These are phyloP conservation scores for Macroventuria anomochaeta DNA, from an alignment of 2,329 filamentous ascomycete genomes.

Conservation along the genomic window DNA sequence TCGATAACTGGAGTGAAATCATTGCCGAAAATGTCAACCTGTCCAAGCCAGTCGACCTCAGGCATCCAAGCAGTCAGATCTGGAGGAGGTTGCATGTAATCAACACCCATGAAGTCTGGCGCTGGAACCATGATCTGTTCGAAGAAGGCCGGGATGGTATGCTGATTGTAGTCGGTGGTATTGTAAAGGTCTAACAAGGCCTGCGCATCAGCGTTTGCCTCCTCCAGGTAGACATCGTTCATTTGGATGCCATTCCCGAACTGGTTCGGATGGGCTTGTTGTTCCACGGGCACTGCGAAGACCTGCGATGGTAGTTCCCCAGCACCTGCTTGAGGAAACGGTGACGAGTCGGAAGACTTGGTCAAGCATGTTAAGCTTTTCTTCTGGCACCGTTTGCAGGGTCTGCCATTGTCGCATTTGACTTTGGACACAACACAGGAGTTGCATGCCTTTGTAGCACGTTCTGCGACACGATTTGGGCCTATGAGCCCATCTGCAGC, in stretches of 20 bases:
- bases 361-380: constrained; percentile 20
- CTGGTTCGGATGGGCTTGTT: neutral
- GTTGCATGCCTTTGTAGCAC: constrained; percentile 41
- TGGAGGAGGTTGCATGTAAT: constrained; percentile 22
- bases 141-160: constrained; percentile 20
- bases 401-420: constrained; percentile 40
- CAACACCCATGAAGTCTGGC: constrained; percentile 22
- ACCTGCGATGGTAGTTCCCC: neutral
- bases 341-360: neutral
- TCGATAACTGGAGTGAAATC: constrained; percentile 28
- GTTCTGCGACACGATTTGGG: constrained; percentile 24
- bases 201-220: constrained; percentile 14
- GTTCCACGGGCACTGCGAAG: neutral
- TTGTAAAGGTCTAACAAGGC: constrained; percentile 18
- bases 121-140: constrained; percentile 31
- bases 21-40: constrained; percentile 24
- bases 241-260: neutral
- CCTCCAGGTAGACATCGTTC: neutral
- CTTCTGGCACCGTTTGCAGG: constrained; percentile 33
- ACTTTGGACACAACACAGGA: constrained; percentile 41
- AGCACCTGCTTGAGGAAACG: neutral
- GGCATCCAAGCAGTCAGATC: constrained; percentile 29
- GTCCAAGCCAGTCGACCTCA: constrained; percentile 25
- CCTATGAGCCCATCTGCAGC: constrained; percentile 25
- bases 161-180: constrained; percentile 7